These are phyloP conservation scores for Alisma plantagoaquatica DNA, from an alignment of 106 monocot genomes.

Conservation along the genomic window DNA sequence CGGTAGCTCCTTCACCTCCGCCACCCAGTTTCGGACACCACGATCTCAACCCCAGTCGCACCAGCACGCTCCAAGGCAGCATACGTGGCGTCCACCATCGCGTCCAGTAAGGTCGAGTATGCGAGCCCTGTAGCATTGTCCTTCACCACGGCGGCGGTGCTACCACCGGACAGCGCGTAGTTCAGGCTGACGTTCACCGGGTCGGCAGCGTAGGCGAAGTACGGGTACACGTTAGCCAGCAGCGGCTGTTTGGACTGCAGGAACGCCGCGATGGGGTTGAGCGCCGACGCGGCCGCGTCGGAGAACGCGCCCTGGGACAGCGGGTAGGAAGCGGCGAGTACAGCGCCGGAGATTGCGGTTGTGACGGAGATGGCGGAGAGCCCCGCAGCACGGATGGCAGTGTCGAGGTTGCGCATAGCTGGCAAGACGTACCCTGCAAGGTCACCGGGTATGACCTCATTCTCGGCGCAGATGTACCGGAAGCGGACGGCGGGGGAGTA, in stretches of 20 bases:
- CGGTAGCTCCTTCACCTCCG: slow-evolving; percentile 20
- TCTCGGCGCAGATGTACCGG: no score
- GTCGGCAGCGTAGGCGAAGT: slow-evolving; percentile 29
- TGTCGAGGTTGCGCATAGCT: no score
- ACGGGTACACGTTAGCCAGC: slow-evolving; percentile 47
- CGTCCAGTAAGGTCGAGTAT: slow-evolving; percentile 43
- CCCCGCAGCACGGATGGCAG: not conserved
- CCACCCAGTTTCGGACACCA: slow-evolving; percentile 61
- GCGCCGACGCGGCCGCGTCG: no score
- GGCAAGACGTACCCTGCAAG: no score
- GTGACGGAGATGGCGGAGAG: no score
- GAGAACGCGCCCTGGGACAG: no score
- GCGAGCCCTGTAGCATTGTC: not conserved
- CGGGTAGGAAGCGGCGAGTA: no score
- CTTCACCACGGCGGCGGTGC: slow-evolving; percentile 18
- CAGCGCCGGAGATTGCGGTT: no score
- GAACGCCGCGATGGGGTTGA: slow-evolving; percentile 19
- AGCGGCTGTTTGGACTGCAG: slow-evolving; percentile 15
- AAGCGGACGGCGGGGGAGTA: no score
- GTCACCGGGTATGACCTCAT: slow-evolving; percentile 35
- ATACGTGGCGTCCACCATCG: slow-evolving; percentile 48
- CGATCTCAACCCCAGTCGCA: slow-evolving; percentile 12
- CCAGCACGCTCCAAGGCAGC: slow-evolving; percentile 36
- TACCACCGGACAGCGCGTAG: slow-evolving; percentile 23
- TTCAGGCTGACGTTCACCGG: slow-evolving; percentile 4